Base-by-base conservation (phyloP, 2,329 filamentous ascomycete genomes). In the Alternaria novae-zelandiae region DNA sequence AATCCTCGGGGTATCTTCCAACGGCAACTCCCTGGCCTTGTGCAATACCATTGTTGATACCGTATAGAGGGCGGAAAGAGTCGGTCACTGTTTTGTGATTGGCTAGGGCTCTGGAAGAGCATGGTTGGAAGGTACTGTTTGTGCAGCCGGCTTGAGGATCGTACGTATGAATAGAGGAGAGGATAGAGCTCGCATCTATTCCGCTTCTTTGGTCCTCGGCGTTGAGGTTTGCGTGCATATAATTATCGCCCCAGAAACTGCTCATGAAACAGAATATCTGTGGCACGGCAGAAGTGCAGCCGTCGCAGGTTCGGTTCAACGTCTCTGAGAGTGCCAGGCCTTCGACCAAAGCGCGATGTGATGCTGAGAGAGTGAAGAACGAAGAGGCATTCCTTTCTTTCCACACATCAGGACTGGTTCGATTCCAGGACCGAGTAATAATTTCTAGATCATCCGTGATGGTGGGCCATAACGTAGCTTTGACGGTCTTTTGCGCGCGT, bases 181-280 rank as follows among this genome's bases (percentile, higher is more conserved):
- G 6, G 2, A 36, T 36, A 9, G 30, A 2, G 1, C 30, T n/a
- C 7, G 30, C 13, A 3, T 36, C 30, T 0, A n/a, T 15, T 0
- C 6, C 30, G 7, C 30, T 36, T n/a, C 13, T 6, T 15, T 9
- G 6, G 4, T 9, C 30, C 8, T 3, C 0, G 6, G 13, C 13
- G 1, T 36, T 36, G 13, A 36, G 6, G 8, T 32, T 32, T 6
- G 30, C 30, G 12, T 2, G 30, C 3, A 32, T 32, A 6, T 32
- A 3, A 2, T 32, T 32, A 2, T 2, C 3, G 6, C 3, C 6
- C 30, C 30, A 36, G 30, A 36, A 36, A 0, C 6, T 32, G 1
- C 8, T 6, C 30, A 36, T 8, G 7, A n/a, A n/a, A 9, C 30
- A 36, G 4, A 36, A 7, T 1, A 36, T 36, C 4, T n/a, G 30